Conservation (phyloP, 2,329 filamentous ascomycete genomes). For the Monosporascus sp. region DNA sequence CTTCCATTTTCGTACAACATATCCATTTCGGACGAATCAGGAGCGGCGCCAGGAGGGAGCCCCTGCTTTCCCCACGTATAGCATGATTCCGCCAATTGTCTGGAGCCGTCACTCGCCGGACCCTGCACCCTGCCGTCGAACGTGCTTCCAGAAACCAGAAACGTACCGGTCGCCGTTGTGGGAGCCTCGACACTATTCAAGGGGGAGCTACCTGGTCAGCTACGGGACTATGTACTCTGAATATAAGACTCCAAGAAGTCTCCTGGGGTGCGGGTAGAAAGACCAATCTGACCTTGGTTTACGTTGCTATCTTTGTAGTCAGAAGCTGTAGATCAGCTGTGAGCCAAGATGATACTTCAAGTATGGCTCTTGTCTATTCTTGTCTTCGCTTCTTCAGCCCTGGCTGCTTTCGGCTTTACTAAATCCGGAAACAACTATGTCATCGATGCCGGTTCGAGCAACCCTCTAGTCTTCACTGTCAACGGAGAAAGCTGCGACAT, state of each 20-base stretch:
- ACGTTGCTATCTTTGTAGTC: background rate
- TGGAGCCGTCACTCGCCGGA: background rate
- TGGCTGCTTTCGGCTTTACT: slow-evolving; percentile 28
- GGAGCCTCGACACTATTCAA: too few species aligned
- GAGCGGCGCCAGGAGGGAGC: background rate
- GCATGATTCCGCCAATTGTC: slow-evolving; percentile 9
- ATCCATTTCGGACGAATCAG: background rate
- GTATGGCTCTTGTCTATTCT: slow-evolving; percentile 16
- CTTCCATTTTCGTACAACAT: background rate
- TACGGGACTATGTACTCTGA: too few species aligned
- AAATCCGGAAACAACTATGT: slow-evolving; percentile 29
- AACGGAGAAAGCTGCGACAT: slow-evolving; percentile 54
- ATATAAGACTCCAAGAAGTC: too few species aligned
- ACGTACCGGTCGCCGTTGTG: too few species aligned
- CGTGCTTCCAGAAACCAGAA: too few species aligned
- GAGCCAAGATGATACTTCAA: slow-evolving; percentile 18
- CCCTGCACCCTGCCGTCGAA: background rate
- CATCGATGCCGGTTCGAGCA: slow-evolving; percentile 34
- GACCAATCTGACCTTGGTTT: background rate
- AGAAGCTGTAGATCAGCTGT: background rate
- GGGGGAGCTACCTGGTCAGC: too few species aligned
- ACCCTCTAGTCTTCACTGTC: slow-evolving; percentile 46
- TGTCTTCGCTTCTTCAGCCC: slow-evolving; percentile 20
- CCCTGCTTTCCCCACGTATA: slow-evolving; percentile 1
- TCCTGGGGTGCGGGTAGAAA: background rate